Evolutionary conservation across 2,329 filamentous ascomycete genomes (phyloP).

Genomic region (Ophiostoma angusticollis): DNA sequence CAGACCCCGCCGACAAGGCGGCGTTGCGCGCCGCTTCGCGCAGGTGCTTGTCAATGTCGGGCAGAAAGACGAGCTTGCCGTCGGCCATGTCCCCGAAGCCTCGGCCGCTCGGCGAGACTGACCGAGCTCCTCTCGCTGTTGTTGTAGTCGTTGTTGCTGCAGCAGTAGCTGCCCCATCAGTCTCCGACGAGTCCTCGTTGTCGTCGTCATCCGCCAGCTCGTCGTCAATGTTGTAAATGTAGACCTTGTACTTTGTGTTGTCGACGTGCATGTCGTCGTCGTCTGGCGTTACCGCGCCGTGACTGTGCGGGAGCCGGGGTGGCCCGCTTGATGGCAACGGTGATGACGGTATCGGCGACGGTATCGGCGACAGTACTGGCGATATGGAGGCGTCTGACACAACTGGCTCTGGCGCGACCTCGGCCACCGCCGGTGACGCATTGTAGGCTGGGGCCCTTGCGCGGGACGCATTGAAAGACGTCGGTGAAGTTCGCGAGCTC

Average conservation of each 20-base stretch:
- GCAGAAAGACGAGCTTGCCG: conserved; percentile 61
- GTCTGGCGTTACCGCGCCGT: neutral
- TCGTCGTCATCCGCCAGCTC: conserved; percentile 57
- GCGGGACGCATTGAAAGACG: no score
- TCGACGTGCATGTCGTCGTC: conserved; percentile 71
- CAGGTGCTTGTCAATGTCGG: conserved; percentile 75
- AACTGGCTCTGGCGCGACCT: neutral
- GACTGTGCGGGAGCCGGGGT: neutral
- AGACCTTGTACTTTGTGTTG: conserved; percentile 74
- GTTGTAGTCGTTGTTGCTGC: neutral
- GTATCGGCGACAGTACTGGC: neutral
- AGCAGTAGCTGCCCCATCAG: neutral
- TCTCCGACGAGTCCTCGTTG: conserved; percentile 19
- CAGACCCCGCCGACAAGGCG: conserved; percentile 17
- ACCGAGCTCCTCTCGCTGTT: no score
- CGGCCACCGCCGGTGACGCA: neutral
- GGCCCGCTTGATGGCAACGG: no score
- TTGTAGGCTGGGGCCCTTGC: neutral
- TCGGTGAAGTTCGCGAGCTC: conserved; percentile 19
- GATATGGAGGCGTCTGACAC: no score
- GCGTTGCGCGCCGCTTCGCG: conserved; percentile 25
- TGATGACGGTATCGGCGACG: no score
- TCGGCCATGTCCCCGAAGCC: conserved; percentile 21
- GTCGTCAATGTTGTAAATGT: conserved; percentile 80
- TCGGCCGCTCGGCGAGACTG: no score